Percentiles rank a stretch among this genome's conserved stretches.
Evolutionary conservation across 2,329 filamentous ascomycete genomes (phyloP).

Genomic region (Trichoderma guizhouense): DNA sequence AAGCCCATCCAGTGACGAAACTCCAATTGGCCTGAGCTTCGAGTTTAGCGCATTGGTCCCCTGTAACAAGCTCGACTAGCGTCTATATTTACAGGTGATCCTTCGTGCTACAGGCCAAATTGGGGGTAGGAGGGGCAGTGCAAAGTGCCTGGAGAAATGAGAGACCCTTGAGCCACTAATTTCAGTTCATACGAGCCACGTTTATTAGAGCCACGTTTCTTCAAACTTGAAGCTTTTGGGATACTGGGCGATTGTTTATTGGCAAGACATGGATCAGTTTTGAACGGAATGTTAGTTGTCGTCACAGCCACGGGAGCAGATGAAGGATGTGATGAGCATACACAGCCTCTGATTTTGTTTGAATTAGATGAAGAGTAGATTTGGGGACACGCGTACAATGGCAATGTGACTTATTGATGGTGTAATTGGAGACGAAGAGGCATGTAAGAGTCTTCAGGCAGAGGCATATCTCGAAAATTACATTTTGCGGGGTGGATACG

Average conservation of each 20-base stretch:
- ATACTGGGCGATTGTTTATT: conserved; percentile 1
- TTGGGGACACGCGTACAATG: background rate
- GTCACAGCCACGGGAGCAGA: background rate
- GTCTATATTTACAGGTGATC: background rate
- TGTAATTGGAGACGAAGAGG: background rate
- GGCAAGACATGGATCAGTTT: conserved; percentile 2
- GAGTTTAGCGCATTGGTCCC: background rate
- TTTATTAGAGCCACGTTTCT: background rate
- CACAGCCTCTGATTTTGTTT: conserved; percentile 4
- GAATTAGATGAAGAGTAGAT: background rate
- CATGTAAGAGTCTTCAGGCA: background rate
- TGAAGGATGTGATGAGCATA: background rate
- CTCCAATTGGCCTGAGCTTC: background rate
- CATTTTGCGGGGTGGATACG: background rate
- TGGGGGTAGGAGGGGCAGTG: background rate
- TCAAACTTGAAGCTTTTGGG: background rate
- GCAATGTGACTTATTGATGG: background rate
- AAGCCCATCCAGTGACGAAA: background rate
- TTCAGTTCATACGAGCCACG: conserved; percentile 13
- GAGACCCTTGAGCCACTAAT: conserved; percentile 11
- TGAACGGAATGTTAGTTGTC: background rate
- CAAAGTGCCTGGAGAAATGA: background rate
- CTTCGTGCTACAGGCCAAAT: background rate
- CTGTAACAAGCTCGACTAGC: background rate
- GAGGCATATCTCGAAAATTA: background rate